A percentile compares a stretch with the other conserved stretches of the same genome.
Conservation (phyloP, 2,329 filamentous ascomycete genomes). For the Akanthomyces lecanii region DNA sequence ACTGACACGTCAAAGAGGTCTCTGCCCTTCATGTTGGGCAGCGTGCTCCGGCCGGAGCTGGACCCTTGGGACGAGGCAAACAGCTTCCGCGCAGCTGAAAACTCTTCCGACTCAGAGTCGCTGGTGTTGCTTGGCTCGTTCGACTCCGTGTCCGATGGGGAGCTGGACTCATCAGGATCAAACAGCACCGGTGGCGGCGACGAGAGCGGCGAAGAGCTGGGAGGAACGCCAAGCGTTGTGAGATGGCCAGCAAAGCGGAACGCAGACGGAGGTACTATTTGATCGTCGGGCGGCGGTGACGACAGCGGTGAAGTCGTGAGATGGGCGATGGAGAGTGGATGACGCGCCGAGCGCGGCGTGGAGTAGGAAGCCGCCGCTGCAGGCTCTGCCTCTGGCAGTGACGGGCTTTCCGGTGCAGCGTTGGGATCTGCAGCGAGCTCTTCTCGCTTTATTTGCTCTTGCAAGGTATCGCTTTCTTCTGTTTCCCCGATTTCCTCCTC, state of each 20-base stretch:
- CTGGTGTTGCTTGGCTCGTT: constrained; percentile 35
- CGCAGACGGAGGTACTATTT: constrained; percentile 25
- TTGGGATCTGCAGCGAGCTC: neutral
- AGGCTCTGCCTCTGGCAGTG: constrained; percentile 17
- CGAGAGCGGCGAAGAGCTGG: constrained; percentile 52
- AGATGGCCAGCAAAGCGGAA: constrained; percentile 23
- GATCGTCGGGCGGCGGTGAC: constrained; percentile 34
- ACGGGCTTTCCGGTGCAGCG: neutral
- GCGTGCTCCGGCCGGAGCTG: constrained; percentile 28
- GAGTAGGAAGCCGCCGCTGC: constrained; percentile 4
- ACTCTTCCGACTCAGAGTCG: constrained; percentile 44
- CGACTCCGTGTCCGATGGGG: constrained; percentile 35
- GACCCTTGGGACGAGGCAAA: constrained; percentile 38
- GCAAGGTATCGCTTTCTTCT: neutral
- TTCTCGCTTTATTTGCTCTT: neutral
- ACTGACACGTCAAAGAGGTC: constrained; percentile 69
- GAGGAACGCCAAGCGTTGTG: constrained; percentile 23
- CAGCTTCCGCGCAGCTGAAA: constrained; percentile 37
- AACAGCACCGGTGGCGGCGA: constrained; percentile 52
- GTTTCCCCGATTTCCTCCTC: neutral
- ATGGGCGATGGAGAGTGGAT: constrained; percentile 21
- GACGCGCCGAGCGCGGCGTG: constrained; percentile 19
- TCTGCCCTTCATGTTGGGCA: constrained; percentile 64
- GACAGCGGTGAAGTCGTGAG: constrained; percentile 34
- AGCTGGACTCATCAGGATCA: constrained; percentile 43